Conservation (phyloP, 768 basidiomycete species). For the Lentinula detonsa region DNA sequence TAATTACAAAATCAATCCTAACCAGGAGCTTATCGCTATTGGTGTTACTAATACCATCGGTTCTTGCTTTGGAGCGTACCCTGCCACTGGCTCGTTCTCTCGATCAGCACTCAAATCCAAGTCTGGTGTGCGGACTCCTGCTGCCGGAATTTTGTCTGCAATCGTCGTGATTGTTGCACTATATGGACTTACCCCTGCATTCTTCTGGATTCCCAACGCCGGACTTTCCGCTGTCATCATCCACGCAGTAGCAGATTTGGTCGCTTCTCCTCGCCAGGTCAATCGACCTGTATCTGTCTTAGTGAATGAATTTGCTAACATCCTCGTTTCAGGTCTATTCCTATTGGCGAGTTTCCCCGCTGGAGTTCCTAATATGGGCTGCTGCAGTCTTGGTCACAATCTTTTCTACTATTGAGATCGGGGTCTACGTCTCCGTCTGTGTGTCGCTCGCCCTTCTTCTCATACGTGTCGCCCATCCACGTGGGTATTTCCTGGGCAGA, state of each 20-base stretch:
- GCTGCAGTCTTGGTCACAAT: constrained; percentile 87
- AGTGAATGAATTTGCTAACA: neutral
- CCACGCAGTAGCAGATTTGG: constrained; percentile 84
- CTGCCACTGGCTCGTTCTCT: constrained; percentile 97
- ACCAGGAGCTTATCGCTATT: constrained; percentile 94
- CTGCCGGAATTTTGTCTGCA: constrained; percentile 80
- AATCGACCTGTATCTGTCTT: constrained; percentile 3
- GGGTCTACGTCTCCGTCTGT: constrained; percentile 84
- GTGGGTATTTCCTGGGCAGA: constrained; percentile 87
- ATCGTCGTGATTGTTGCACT: constrained; percentile 89
- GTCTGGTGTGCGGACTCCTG: constrained; percentile 94
- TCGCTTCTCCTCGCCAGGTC: constrained; percentile 71
- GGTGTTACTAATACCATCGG: constrained; percentile 95
- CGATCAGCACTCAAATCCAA: constrained; percentile 96
- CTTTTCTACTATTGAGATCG: constrained; percentile 92
- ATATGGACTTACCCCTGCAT: constrained; percentile 90
- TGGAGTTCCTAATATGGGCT: constrained; percentile 86
- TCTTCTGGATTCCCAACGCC: constrained; percentile 83
- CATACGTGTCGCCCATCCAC: constrained; percentile 81
- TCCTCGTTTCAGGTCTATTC: constrained; percentile 52
- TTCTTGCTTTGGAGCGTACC: constrained; percentile 86
- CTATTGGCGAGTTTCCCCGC: constrained; percentile 91
- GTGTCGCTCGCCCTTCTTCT: constrained; percentile 77
- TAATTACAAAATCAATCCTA: constrained; percentile 89
- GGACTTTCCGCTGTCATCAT: constrained; percentile 92